Conservation (phyloP, 2,329 filamentous ascomycete genomes). For the Verticillium nubilum region DNA sequence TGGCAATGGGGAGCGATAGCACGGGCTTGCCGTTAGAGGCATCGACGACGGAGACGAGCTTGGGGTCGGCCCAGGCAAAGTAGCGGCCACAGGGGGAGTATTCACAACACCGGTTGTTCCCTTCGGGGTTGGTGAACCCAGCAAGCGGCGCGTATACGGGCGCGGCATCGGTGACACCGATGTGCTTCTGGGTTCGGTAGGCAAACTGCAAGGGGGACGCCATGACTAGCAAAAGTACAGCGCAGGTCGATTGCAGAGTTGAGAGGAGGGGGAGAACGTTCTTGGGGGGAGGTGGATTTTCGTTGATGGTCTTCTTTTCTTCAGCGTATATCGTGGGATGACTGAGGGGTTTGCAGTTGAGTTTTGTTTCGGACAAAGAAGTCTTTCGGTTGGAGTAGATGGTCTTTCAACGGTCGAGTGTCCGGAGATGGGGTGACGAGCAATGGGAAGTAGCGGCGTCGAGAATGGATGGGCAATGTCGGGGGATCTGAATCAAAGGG, state of each 20-base stretch:
- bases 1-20: slow-evolving; percentile 68
- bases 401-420: neutral
- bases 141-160: slow-evolving; percentile 81
- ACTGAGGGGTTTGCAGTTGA: neutral
- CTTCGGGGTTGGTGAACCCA: slow-evolving; percentile 83
- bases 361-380: neutral
- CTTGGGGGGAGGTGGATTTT: slow-evolving; percentile 9
- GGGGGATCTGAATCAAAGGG: neutral
- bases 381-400: neutral
- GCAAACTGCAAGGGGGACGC: slow-evolving; percentile 90
- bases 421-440: neutral
- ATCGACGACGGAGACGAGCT: slow-evolving; percentile 81
- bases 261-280: slow-evolving; percentile 10
- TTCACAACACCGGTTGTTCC: slow-evolving; percentile 87
- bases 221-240: slow-evolving; percentile 94
- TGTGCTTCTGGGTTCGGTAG: slow-evolving; percentile 94
- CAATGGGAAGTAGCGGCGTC: neutral
- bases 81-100: slow-evolving; percentile 96
- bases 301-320: slow-evolving; percentile 11
- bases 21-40: slow-evolving; percentile 69
- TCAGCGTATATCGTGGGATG: neutral
- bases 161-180: slow-evolving; percentile 87
- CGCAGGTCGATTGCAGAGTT: slow-evolving; percentile 22
- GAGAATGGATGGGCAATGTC: neutral
- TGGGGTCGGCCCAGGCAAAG: slow-evolving; percentile 89